These are phyloP conservation scores for Botrytis tulipae DNA, from an alignment of 2,329 filamentous ascomycete species.

Conservation along the genomic window DNA sequence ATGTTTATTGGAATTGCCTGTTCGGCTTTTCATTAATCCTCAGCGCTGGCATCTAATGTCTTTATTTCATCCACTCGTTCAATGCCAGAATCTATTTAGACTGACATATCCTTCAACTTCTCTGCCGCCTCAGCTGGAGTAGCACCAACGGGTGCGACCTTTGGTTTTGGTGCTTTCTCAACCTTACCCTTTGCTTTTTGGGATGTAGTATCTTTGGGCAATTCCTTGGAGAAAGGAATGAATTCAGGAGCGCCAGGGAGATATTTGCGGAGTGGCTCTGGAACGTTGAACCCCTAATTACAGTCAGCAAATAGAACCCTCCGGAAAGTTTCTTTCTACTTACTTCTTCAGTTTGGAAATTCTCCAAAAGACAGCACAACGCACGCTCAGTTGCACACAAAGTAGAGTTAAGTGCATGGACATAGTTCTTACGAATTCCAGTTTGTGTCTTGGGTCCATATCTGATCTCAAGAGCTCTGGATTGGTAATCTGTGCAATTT, in stretches of 20 bases:
- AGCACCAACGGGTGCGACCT: constrained; percentile 30
- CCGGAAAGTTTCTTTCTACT: constrained; percentile 35
- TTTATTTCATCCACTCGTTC: not conserved
- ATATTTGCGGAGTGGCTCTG: constrained; percentile 82
- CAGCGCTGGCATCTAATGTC: not conserved
- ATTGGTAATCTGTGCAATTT: constrained; percentile 98
- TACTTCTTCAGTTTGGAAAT: constrained; percentile 88
- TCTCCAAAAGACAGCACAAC: constrained; percentile 92
- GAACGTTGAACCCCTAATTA: constrained; percentile 69
- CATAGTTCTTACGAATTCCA: constrained; percentile 86
- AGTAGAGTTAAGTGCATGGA: constrained; percentile 88
- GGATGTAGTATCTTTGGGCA: constrained; percentile 71
- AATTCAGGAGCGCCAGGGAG: constrained; percentile 88
- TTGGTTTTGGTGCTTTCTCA: constrained; percentile 36
- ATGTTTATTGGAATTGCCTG: not conserved
- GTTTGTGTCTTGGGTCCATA: constrained; percentile 85
- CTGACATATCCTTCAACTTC: constrained; percentile 40
- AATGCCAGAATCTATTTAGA: constrained; percentile 22
- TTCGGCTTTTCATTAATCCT: constrained; percentile 1
- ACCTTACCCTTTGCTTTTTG: constrained; percentile 48
- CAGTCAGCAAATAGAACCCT: constrained; percentile 27
- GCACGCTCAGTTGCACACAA: constrained; percentile 89
- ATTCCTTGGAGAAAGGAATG: constrained; percentile 81
- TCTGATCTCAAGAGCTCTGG: constrained; percentile 86
- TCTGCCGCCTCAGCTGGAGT: constrained; percentile 37